Evolutionary conservation across 73 alveolate genomes (phyloP).

Genomic region (Paramecium bursaria): DNA sequence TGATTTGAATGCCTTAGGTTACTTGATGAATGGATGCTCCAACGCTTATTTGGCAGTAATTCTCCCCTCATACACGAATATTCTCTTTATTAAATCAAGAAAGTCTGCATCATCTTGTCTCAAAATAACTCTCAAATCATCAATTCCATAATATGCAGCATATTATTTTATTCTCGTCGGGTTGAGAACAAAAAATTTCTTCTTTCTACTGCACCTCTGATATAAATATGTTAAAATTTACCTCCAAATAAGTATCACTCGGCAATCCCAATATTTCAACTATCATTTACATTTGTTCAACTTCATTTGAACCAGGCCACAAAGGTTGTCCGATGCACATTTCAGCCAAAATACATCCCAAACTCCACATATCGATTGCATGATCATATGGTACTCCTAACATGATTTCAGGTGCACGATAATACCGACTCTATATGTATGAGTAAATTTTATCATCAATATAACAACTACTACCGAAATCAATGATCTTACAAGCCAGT

Average conservation of each 20-base stretch:
- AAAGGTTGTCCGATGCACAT: constrained; percentile 78
- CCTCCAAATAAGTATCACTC: constrained; percentile 71
- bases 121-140: constrained; percentile 48
- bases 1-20: too few species aligned
- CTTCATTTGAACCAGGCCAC: constrained; percentile 80
- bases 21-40: constrained; percentile 47
- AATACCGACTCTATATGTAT: constrained; percentile 84
- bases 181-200: constrained; percentile 54
- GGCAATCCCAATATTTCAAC: constrained; percentile 79
- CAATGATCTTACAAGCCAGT: constrained; percentile 87
- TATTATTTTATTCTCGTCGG: constrained; percentile 53
- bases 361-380: constrained; percentile 77
- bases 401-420: constrained; percentile 88
- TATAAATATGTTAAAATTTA: constrained; percentile 66
- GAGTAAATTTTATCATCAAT: constrained; percentile 53
- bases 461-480: constrained; percentile 82
- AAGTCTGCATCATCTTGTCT: constrained; percentile 78
- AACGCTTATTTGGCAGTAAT: constrained; percentile 76
- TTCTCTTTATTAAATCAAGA: constrained; percentile 60
- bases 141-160: constrained; percentile 42
- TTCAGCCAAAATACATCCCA: constrained; percentile 83
- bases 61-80: constrained; percentile 71
- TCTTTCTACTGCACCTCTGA: too few species aligned
- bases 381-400: constrained; percentile 69
- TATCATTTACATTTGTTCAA: constrained; percentile 74